These are phyloP conservation scores for Talinum fruticosum DNA, from an alignment of 148 eudicot genomes.

Conservation along the genomic window DNA sequence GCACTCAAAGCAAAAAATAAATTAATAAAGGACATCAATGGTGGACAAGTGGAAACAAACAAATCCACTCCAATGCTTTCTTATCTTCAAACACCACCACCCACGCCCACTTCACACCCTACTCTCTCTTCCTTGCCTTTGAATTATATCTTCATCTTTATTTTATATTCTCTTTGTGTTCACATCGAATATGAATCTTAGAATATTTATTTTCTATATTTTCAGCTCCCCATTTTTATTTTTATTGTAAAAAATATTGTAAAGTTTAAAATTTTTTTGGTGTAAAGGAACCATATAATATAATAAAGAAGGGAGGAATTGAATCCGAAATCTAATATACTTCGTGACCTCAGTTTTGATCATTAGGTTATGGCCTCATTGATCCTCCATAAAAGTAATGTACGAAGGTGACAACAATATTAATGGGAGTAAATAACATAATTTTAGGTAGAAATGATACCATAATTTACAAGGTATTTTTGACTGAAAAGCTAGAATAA, in stretches of 20 bases:
- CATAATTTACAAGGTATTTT: not conserved
- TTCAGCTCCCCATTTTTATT: not conserved
- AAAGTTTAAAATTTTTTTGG: not conserved
- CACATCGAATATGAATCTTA: not conserved
- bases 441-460: no score
- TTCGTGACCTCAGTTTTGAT: no score
- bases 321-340: no score
- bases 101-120: not conserved
- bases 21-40: not conserved
- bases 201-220: not conserved
- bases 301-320: no score
- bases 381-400: no score
- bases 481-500: not conserved
- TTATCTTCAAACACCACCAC: constrained; percentile 9
- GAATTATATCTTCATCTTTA: not conserved
- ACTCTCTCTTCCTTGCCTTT: not conserved
- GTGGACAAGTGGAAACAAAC: not conserved
- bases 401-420: no score
- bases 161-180: not conserved
- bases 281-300: no score
- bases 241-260: no score
- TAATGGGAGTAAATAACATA: no score
- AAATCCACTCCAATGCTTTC: constrained; percentile 12
- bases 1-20: not conserved
- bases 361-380: no score